Conservation (phyloP, 1,284 basidiomycete genomes). For the Tausonia pullulans region DNA sequence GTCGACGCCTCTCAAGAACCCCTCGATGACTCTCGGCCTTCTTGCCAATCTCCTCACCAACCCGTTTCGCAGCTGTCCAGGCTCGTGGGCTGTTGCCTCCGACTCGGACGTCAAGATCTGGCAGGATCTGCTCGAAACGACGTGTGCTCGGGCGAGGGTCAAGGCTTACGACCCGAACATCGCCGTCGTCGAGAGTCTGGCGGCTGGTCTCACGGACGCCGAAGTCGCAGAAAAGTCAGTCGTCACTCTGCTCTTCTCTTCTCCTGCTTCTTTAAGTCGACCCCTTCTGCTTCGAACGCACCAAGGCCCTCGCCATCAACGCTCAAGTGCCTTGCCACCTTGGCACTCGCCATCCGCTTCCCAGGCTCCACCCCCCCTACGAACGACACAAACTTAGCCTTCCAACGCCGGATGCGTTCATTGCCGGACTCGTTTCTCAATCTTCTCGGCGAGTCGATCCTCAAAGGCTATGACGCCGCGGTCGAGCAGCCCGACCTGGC, state of each 20-base stretch:
- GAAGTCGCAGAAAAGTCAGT: constrained; percentile 14
- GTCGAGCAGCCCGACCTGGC: background rate
- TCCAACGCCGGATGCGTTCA: constrained; percentile 7
- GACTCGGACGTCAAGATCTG: constrained; percentile 1
- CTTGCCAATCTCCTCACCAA: constrained; percentile 14
- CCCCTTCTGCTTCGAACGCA: background rate
- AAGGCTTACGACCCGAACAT: constrained; percentile 15
- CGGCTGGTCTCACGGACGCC: constrained; percentile 11
- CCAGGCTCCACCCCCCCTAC: constrained; percentile 7
- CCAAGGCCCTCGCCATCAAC: constrained; percentile 3
- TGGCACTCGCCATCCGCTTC: constrained; percentile 6
- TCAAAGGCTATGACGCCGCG: background rate
- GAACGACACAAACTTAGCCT: constrained; percentile 10
- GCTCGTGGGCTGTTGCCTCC: constrained; percentile 4
- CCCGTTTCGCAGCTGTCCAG: constrained; percentile 13
- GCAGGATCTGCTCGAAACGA: constrained; percentile 12
- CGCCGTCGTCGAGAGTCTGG: constrained; percentile 13
- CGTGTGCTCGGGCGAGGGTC: constrained; percentile 1
- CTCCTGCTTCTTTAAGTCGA: background rate
- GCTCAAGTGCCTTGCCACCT: constrained; percentile 4
- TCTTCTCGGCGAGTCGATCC: constrained; percentile 5
- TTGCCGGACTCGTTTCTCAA: constrained; percentile 12
- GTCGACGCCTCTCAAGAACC: background rate
- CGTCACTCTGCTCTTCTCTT: background rate
- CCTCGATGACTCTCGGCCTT: constrained; percentile 9